Conservation (phyloP, 139 green algal genomes). For the Picochlorum sp. region DNA sequence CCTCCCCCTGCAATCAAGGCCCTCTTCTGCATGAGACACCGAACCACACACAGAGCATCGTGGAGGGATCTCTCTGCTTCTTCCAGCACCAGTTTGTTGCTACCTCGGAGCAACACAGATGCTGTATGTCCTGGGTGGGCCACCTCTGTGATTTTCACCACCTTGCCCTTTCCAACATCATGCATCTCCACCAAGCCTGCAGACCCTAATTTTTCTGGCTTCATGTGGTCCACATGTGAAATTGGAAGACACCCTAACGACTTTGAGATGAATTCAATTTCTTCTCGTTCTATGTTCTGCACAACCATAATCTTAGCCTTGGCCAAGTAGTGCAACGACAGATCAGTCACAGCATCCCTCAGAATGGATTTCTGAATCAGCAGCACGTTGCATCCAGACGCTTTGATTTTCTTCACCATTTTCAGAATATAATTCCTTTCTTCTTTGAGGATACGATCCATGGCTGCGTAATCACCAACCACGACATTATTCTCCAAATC, state of each 20-base stretch:
- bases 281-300: conserved; percentile 92
- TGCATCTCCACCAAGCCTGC: conserved; percentile 82
- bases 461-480: conserved; percentile 42
- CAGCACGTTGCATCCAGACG: conserved; percentile 93
- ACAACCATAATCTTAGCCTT: conserved; percentile 99
- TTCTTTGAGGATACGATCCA: conserved; percentile 67
- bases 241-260: conserved; percentile 93
- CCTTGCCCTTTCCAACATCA: conserved; percentile 56
- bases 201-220: conserved; percentile 85
- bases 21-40: conserved; percentile 92
- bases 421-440: conserved; percentile 98
- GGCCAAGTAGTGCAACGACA: conserved; percentile 96
- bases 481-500: conserved; percentile 98
- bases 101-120: conserved; percentile 88
- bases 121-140: conserved; percentile 76
- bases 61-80: conserved; percentile 90
- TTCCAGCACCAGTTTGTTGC: conserved; percentile 87
- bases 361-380: conserved; percentile 99
- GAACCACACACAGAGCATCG: conserved; percentile 85
- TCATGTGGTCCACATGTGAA: conserved; percentile 92
- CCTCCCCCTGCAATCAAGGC: conserved; percentile 88
- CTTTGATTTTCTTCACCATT: conserved; percentile 97
- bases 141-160: conserved; percentile 93
- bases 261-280: conserved; percentile 98
- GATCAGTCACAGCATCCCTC: conserved; percentile 90